phyloP scores from a whole-genome alignment of 1,284 basidiomycete genomes.

The Fomitiporia mediterranea region DNA sequence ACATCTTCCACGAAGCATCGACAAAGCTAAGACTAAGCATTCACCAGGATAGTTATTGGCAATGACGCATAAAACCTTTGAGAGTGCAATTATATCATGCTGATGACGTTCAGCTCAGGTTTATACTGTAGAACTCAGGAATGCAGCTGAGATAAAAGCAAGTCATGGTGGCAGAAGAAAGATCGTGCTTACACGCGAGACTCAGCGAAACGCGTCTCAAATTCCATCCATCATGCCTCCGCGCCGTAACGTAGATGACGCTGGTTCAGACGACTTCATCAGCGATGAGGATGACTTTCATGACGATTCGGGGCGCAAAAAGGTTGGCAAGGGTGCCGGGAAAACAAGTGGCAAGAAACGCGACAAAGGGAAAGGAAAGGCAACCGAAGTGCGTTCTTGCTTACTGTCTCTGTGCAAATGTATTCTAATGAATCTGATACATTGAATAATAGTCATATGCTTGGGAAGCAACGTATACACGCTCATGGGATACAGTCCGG shows the following conservation, averaged over 20 bases:
- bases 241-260: conserved; percentile 41
- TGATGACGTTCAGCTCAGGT: too few species aligned
- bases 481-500: conserved; percentile 95
- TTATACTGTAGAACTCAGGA: too few species aligned
- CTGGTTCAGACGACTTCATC: conserved; percentile 45
- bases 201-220: too few species aligned
- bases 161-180: too few species aligned
- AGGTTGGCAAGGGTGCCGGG: conserved; percentile 37
- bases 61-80: too few species aligned
- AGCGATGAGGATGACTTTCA: conserved; percentile 38
- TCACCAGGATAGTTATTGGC: too few species aligned
- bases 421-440: not conserved
- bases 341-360: conserved; percentile 39
- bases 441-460: conserved; percentile 53
- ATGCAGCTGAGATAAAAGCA: too few species aligned
- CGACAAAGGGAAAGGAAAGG: conserved; percentile 46
- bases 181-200: too few species aligned
- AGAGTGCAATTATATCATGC: too few species aligned
- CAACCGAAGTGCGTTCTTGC: conserved; percentile 43
- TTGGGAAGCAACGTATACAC: conserved; percentile 94
- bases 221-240: conserved; percentile 20
- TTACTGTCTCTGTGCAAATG: conserved; percentile 4
- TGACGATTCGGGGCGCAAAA: conserved; percentile 40
- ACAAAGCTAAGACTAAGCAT: too few species aligned
- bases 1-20: too few species aligned